These are phyloP conservation scores for Boletus smithii DNA, from an alignment of 1,284 basidiomycete genomes.

Conservation along the genomic window DNA sequence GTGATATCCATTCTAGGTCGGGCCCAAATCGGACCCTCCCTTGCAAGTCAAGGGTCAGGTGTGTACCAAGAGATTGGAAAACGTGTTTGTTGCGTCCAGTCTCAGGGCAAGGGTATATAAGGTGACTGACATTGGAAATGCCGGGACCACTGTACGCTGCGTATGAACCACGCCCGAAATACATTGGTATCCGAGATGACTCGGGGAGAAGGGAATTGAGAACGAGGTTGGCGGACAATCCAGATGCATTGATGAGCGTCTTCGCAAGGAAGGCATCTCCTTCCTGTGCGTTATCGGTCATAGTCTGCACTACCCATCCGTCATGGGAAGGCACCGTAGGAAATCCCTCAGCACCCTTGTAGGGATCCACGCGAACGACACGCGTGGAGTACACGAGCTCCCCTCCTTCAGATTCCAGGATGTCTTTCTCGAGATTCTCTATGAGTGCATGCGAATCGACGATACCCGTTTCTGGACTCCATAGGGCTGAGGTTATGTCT, in stretches of 20 bases:
- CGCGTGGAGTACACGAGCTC: conserved; percentile 80
- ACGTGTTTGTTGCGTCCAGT: conserved; percentile 51
- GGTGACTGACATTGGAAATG: conserved; percentile 58
- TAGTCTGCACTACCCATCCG: conserved; percentile 73
- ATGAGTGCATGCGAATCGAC: conserved; percentile 84
- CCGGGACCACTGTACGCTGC: conserved; percentile 83
- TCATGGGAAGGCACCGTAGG: conserved; percentile 36
- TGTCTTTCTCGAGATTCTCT: conserved; percentile 76
- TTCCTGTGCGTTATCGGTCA: conserved; percentile 47
- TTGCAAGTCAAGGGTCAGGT: conserved; percentile 85
- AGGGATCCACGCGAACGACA: conserved; percentile 85
- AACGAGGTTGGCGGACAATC: conserved; percentile 72
- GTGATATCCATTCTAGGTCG: conserved; percentile 84
- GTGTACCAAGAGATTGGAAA: conserved; percentile 84
- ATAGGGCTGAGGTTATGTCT: conserved; percentile 71
- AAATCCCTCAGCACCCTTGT: too few species aligned
- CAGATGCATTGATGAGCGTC: conserved; percentile 86
- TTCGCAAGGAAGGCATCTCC: conserved; percentile 77
- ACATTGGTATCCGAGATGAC: conserved; percentile 60
- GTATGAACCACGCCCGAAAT: conserved; percentile 81
- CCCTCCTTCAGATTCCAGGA: conserved; percentile 67
- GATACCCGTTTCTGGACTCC: conserved; percentile 88
- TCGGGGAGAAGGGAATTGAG: conserved; percentile 68
- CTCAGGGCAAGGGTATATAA: conserved; percentile 89
- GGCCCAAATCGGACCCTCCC: conserved; percentile 92